phyloP scores from a whole-genome alignment of 768 basidiomycete genomes.

The Trametes coccinea region DNA sequence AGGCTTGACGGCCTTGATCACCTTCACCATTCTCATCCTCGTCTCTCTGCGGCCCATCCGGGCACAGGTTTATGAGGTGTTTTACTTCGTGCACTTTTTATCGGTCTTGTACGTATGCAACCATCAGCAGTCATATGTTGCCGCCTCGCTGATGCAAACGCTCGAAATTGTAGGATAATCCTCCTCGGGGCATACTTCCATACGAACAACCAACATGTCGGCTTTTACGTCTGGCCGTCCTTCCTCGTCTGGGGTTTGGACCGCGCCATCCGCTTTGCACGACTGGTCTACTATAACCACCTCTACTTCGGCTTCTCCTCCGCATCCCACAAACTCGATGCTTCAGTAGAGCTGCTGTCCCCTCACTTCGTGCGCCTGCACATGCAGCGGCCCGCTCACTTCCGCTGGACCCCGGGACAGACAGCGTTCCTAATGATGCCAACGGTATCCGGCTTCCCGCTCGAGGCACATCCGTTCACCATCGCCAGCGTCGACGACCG shows the following conservation, averaged over 20 bases:
- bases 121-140: background rate
- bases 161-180: constrained; percentile 28
- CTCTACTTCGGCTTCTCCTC: constrained; percentile 38
- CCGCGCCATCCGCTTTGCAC: constrained; percentile 47
- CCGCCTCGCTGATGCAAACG: background rate
- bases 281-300: constrained; percentile 46
- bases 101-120: constrained; percentile 39
- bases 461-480: constrained; percentile 64
- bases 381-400: constrained; percentile 44
- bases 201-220: constrained; percentile 26
- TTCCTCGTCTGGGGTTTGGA: constrained; percentile 59
- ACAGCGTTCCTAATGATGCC: constrained; percentile 53
- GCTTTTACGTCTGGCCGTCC: constrained; percentile 48
- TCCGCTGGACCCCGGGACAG: constrained; percentile 58
- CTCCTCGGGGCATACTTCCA: constrained; percentile 37
- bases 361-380: constrained; percentile 49
- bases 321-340: constrained; percentile 34
- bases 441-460: constrained; percentile 42
- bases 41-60: constrained; percentile 54
- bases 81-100: constrained; percentile 50
- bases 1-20: constrained; percentile 39
- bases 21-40: constrained; percentile 46
- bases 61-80: constrained; percentile 49
- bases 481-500: constrained; percentile 38
- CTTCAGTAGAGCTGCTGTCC: constrained; percentile 44